Evolutionary conservation across 352 stramenopile species (phyloP).

Genomic region (Phytophthora rubi): DNA sequence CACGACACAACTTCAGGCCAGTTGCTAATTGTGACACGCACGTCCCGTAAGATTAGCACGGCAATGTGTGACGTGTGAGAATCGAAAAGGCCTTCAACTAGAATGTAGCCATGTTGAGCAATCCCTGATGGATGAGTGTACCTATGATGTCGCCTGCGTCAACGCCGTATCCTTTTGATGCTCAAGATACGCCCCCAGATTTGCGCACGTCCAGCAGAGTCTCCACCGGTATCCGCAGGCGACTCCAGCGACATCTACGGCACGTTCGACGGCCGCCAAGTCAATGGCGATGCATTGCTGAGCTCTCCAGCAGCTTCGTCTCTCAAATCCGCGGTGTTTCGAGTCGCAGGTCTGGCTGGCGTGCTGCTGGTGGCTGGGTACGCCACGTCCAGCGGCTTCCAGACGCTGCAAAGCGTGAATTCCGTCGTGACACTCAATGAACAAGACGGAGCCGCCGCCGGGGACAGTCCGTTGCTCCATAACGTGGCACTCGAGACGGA

Average conservation of each 20-base stretch:
- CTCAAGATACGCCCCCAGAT: conserved; percentile 12
- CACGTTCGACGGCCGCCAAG: conserved; percentile 44
- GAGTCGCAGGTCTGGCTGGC: conserved; percentile 32
- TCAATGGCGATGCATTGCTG: conserved; percentile 6
- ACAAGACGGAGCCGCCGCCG: neutral
- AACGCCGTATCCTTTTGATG: neutral
- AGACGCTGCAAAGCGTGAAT: conserved; percentile 13
- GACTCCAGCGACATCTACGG: conserved; percentile 51
- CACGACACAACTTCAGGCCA: conserved; percentile 5
- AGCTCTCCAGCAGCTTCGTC: neutral
- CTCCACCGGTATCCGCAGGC: conserved; percentile 3
- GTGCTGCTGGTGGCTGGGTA: conserved; percentile 40
- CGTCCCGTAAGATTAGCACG: neutral
- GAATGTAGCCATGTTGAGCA: conserved; percentile 9
- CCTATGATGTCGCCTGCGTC: neutral
- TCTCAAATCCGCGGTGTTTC: conserved; percentile 23
- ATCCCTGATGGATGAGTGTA: conserved; percentile 17
- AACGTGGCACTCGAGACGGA: conserved; percentile 29
- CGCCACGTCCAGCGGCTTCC: conserved; percentile 11
- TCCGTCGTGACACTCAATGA: conserved; percentile 10
- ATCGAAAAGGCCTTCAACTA: neutral
- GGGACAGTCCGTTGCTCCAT: conserved; percentile 10
- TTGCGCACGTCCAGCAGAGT: conserved; percentile 11
- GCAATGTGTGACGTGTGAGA: conserved; percentile 10
- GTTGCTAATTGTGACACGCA: conserved; percentile 7